These are phyloP conservation scores for Stylonectria norvegica DNA, from an alignment of 2,329 filamentous ascomycete genomes.

Conservation along the genomic window DNA sequence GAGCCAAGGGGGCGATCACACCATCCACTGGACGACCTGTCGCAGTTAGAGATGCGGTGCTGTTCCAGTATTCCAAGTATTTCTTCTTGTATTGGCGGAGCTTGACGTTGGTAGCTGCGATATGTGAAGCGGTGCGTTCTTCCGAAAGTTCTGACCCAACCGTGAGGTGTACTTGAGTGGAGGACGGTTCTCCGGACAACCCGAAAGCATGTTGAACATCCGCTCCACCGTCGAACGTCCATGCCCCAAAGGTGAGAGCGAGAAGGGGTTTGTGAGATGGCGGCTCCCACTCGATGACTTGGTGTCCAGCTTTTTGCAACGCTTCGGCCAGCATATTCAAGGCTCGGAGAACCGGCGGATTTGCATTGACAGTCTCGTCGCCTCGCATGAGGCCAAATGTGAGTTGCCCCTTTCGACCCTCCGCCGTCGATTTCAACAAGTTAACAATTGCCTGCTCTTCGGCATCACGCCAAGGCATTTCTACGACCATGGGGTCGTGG, in stretches of 20 bases:
- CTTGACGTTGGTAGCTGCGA: slow-evolving; percentile 21
- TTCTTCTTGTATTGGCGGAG: slow-evolving; percentile 34
- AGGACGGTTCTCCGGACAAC: not conserved
- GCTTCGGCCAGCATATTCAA: slow-evolving; percentile 25
- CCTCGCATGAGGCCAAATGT: not conserved
- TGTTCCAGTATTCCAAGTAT: slow-evolving; percentile 26
- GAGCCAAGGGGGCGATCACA: slow-evolving; percentile 39
- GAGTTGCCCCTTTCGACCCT: slow-evolving; percentile 13
- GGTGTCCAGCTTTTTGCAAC: slow-evolving; percentile 28
- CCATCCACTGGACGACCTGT: slow-evolving; percentile 26
- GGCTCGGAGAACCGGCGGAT: slow-evolving; percentile 35
- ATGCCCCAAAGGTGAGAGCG: slow-evolving; percentile 6
- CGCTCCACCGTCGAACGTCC: not conserved
- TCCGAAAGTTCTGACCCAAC: not conserved
- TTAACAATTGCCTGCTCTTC: slow-evolving; percentile 23
- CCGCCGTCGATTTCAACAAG: not conserved
- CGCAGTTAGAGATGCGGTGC: slow-evolving; percentile 7
- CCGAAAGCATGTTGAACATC: not conserved
- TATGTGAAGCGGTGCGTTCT: not conserved
- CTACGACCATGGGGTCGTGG: slow-evolving; percentile 33
- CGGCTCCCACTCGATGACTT: slow-evolving; percentile 30
- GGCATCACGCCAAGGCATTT: slow-evolving; percentile 35
- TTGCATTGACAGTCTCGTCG: slow-evolving; percentile 29
- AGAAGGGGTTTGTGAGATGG: not conserved
- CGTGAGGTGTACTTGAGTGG: not conserved